Evolutionary conservation across 2,329 filamentous ascomycete genomes (phyloP).

Genomic region (Raffaelea ambrosiae): DNA sequence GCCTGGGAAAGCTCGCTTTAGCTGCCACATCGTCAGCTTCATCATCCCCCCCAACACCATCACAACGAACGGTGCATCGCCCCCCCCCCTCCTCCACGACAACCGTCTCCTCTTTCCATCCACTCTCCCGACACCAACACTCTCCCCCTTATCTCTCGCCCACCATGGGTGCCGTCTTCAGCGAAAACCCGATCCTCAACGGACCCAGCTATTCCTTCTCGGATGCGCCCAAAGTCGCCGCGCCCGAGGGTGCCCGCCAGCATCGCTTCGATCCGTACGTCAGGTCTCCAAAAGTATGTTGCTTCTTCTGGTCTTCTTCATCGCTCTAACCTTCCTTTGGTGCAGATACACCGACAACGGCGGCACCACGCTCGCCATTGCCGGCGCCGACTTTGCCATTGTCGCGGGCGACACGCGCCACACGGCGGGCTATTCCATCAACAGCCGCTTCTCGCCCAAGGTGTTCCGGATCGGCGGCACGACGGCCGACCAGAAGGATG

Average conservation of each 20-base stretch:
- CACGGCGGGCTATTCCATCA: conserved; percentile 97
- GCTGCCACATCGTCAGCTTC: too few species aligned
- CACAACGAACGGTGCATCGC: too few species aligned
- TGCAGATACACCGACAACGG: conserved; percentile 93
- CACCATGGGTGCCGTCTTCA: conserved; percentile 59
- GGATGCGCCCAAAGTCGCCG: conserved; percentile 45
- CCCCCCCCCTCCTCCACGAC: too few species aligned
- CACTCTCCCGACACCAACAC: not conserved
- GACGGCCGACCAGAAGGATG: conserved; percentile 74
- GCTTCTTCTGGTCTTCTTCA: not conserved
- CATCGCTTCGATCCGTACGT: conserved; percentile 96
- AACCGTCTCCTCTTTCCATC: not conserved
- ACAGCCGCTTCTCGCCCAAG: conserved; percentile 90
- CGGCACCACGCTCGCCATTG: conserved; percentile 90
- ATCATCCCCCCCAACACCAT: too few species aligned
- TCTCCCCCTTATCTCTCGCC: not conserved
- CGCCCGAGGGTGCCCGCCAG: conserved; percentile 50
- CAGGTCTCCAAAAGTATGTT: too few species aligned
- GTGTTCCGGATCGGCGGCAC: conserved; percentile 96
- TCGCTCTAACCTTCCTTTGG: not conserved
- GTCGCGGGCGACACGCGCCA: conserved; percentile 95
- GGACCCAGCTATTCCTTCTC: conserved; percentile 62
- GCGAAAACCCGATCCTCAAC: conserved; percentile 61
- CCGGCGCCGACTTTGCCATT: conserved; percentile 89
- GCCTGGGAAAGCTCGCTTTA: not conserved